phyloP scores from a whole-genome alignment of 805 yeast genomes.

The Scheffersomyces coipomensis region DNA sequence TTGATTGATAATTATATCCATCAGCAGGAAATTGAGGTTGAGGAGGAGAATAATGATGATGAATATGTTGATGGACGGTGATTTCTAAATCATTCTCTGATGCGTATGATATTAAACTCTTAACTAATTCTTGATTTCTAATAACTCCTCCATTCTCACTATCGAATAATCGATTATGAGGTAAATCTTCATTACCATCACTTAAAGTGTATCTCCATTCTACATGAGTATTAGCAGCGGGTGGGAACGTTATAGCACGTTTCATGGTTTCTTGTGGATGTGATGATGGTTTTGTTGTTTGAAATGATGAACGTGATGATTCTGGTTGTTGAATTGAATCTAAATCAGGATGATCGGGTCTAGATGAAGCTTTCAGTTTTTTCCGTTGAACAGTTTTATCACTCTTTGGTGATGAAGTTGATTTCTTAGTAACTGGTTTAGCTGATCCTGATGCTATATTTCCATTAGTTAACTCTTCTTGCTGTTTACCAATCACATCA shows the following conservation, averaged over 20 bases:
- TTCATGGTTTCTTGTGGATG: slow-evolving; percentile 1
- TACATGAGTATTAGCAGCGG: slow-evolving; percentile 24
- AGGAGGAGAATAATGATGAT: slow-evolving; percentile 65
- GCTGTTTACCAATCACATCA: slow-evolving; percentile 6
- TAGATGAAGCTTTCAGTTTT: neutral
- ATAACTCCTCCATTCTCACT: slow-evolving; percentile 47
- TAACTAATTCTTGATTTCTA: slow-evolving; percentile 51
- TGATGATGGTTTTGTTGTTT: neutral
- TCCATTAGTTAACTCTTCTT: slow-evolving; percentile 5
- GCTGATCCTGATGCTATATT: neutral
- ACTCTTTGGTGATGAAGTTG: neutral
- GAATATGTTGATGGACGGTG: slow-evolving; percentile 83
- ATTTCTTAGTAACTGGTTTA: neutral
- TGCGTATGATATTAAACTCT: slow-evolving; percentile 59
- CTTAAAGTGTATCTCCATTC: slow-evolving; percentile 64
- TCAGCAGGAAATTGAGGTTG: slow-evolving; percentile 1
- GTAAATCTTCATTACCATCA: slow-evolving; percentile 33
- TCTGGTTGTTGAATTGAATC: neutral
- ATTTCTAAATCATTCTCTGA: slow-evolving; percentile 54
- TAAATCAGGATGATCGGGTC: neutral
- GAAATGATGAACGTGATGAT: neutral
- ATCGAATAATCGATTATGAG: slow-evolving; percentile 17
- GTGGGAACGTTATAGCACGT: slow-evolving; percentile 3
- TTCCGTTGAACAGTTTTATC: neutral
- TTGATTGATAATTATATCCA: neutral